These are phyloP conservation scores for Adansonia rubrostipa DNA, from an alignment of 441 rosid genomes.

Conservation along the genomic window DNA sequence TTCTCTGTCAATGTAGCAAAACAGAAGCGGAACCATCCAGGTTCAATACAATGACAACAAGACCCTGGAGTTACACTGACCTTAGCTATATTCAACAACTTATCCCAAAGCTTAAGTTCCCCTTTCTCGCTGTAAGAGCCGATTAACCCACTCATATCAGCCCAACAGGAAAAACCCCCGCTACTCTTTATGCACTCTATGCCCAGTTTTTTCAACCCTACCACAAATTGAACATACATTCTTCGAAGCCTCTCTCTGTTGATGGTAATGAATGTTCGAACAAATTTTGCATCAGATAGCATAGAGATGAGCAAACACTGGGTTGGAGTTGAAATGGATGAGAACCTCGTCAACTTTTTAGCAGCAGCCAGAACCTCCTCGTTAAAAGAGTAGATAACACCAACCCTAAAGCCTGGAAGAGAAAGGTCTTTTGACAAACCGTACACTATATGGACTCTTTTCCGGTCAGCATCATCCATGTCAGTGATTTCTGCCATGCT, in stretches of 20 bases:
- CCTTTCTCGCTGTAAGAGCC: conserved; percentile 82
- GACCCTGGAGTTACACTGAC: conserved; percentile 84
- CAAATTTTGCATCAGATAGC: conserved; percentile 56
- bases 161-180: conserved; percentile 89
- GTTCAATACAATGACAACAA: conserved; percentile 89
- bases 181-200: conserved; percentile 54
- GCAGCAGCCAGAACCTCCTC: conserved; percentile 61
- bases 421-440: conserved; percentile 73
- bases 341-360: conserved; percentile 63
- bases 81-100: conserved; percentile 69
- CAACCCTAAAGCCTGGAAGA: conserved; percentile 65
- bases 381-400: conserved; percentile 68
- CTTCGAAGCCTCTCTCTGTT: conserved; percentile 59
- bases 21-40: conserved; percentile 88
- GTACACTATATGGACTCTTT: conserved; percentile 77
- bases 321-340: conserved; percentile 67
- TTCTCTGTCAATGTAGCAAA: conserved; percentile 62
- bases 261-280: conserved; percentile 44
- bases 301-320: conserved; percentile 63
- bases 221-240: conserved; percentile 41
- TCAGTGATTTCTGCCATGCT: conserved; percentile 75
- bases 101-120: conserved; percentile 88
- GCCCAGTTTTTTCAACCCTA: conserved; percentile 66
- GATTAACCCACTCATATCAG: conserved; percentile 76
- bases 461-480: conserved; percentile 58